Conservation (phyloP, 495 filamentous ascomycete species). For the Staphylotrichum tortipilum region DNA sequence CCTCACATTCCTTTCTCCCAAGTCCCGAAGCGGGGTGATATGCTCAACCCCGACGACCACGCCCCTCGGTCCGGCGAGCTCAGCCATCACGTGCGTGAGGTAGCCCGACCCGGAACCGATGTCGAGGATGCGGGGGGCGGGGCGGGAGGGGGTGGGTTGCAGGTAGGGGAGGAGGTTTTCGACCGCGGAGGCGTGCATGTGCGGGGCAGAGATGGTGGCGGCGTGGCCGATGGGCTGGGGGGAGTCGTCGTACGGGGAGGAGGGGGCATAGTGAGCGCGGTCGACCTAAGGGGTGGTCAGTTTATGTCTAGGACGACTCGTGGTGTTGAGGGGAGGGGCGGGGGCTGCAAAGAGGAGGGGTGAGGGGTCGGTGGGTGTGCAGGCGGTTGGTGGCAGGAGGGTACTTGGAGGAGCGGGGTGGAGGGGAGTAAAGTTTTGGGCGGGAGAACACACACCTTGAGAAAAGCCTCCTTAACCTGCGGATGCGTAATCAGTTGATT, state of each 20-base stretch:
- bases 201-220: constrained; percentile 91
- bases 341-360: not conserved
- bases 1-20: constrained; percentile 64
- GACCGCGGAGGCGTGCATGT: constrained; percentile 85
- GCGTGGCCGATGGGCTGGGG: constrained; percentile 80
- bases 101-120: constrained; percentile 89
- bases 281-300: constrained; percentile 55
- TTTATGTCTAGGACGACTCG: not conserved
- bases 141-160: constrained; percentile 23
- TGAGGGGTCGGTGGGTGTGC: constrained; percentile 7
- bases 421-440: too few relatives aligned
- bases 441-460: constrained; percentile 47
- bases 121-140: constrained; percentile 56
- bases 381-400: too few relatives aligned
- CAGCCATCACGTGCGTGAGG: constrained; percentile 80
- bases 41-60: constrained; percentile 86
- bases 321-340: not conserved
- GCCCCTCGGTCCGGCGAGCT: constrained; percentile 52
- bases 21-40: constrained; percentile 64
- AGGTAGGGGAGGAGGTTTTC: constrained; percentile 60
- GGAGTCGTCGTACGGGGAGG: constrained; percentile 71
- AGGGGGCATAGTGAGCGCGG: constrained; percentile 69
- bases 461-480: constrained; percentile 68
- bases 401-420: too few relatives aligned
- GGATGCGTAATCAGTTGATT: constrained; percentile 63